These are phyloP conservation scores for Fraxinus latifolia DNA, from an alignment of 305 asterid species.

Conservation along the genomic window DNA sequence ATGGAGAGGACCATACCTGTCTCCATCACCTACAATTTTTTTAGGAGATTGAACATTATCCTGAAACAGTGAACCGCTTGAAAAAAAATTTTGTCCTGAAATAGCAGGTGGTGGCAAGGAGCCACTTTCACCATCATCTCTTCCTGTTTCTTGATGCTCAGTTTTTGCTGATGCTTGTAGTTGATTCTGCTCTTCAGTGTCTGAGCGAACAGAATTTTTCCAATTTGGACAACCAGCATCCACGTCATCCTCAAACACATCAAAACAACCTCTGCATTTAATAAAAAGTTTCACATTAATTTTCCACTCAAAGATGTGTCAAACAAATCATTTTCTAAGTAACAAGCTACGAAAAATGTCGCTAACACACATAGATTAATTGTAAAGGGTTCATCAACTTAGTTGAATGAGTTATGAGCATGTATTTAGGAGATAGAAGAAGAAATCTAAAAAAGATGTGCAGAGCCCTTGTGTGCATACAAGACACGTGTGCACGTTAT, in stretches of 20 bases:
- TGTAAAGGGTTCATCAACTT: not conserved
- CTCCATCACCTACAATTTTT: constrained; percentile 59
- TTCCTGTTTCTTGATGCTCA: constrained; percentile 48
- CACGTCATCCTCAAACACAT: constrained; percentile 70
- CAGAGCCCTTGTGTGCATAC: not conserved
- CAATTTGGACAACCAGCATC: constrained; percentile 62
- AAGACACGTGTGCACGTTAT: not conserved
- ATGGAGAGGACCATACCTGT: constrained; percentile 49
- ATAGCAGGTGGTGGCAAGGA: constrained; percentile 42
- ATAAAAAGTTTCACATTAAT: not conserved
- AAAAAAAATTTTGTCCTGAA: constrained; percentile 46
- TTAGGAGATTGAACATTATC: constrained; percentile 59
- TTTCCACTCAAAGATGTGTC: not conserved
- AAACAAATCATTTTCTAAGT: not conserved
- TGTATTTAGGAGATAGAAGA: not conserved
- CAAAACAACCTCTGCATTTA: constrained; percentile 64
- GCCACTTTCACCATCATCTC: constrained; percentile 43
- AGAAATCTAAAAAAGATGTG: not conserved
- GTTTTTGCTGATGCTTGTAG: constrained; percentile 28
- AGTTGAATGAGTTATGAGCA: not conserved
- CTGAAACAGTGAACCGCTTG: constrained; percentile 61
- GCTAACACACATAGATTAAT: not conserved
- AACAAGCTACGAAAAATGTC: not conserved
- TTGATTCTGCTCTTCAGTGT: constrained; percentile 43
- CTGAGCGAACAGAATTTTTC: constrained; percentile 35